Base-by-base conservation (phyloP, 2,329 filamentous ascomycete genomes). In the Metarhizium brunneum region DNA sequence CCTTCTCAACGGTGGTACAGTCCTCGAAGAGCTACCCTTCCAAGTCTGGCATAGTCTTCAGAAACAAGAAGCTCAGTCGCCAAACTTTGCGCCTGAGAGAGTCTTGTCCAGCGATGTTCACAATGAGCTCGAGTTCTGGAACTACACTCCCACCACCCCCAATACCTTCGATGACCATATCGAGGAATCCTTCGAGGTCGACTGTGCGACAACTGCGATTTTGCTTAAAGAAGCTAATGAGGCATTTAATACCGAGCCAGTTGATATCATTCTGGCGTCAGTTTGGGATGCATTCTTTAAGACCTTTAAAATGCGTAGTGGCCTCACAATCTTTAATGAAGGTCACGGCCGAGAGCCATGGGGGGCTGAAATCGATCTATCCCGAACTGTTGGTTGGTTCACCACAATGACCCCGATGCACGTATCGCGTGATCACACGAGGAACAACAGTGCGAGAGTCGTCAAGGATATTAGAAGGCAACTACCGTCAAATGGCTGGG, bases 331-430 rank as follows among this genome's bases (percentile, higher is more conserved):
- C 65, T 58, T 40, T 11, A 40, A 40, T 16, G 38, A 40, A 40
- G 38, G 38, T 10, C 38, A 40, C 13, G 38, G 38, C 54, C 20
- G 53, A 49, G 68, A 73, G 42, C 55, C 66, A 0, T 68, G 64
- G 65, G 59, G 63, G 45, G 43, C 59, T 4, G 29, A 49, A 2
- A 56, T 69, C 10, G 66, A 72, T 54, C 53, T 69, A 2, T 65
- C 68, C 6, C 52, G 63, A 20, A 73, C 69, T 1, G 68, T 72
- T 1, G 71, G 71, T 6, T 73, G 70, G 70, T 73, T 72, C 56
- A 71, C 70, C 1, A 68, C 66, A 1, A 60, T 72, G 32, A 63
- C 53, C 2, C 53, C 53, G 29, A 50, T 54, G 16, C 38, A 54
- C 30, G 13, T 54, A 36, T 50, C 47, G 10, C 35, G 53, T 16